Evolutionary conservation across 2,329 filamentous ascomycete genomes (phyloP).

Genomic region (Stagonosporopsis chrysanthemi): DNA sequence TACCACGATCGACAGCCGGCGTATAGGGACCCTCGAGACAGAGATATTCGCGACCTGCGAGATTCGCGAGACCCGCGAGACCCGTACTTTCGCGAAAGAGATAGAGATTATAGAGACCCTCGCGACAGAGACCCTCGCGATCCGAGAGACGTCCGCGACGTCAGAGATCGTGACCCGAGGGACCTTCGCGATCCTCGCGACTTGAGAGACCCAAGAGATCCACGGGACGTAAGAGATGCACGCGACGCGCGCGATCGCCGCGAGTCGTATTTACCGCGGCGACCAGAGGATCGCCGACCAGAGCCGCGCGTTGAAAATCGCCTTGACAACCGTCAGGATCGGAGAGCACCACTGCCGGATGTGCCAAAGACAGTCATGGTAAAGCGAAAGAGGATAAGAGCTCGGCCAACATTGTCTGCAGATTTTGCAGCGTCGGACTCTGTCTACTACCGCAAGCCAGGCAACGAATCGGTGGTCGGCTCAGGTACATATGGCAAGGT

Average conservation of each 20-base stretch:
- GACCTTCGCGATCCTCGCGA: slow-evolving; percentile 28
- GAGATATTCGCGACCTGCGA: slow-evolving; percentile 30
- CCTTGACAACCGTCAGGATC: slow-evolving; percentile 49
- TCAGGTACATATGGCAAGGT: slow-evolving; percentile 96
- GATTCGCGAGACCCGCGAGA: slow-evolving; percentile 16
- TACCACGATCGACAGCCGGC: slow-evolving; percentile 36
- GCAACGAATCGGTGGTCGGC: slow-evolving; percentile 96
- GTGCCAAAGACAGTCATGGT: slow-evolving; percentile 63
- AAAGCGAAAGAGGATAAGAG: slow-evolving; percentile 73
- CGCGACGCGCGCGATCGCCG: slow-evolving; percentile 41
- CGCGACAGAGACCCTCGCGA: slow-evolving; percentile 29
- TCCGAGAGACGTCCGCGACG: slow-evolving; percentile 29
- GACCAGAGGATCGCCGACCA: slow-evolving; percentile 35
- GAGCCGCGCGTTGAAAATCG: slow-evolving; percentile 36
- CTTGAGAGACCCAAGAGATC: slow-evolving; percentile 26
- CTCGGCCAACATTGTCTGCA: slow-evolving; percentile 71
- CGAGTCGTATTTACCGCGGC: slow-evolving; percentile 38
- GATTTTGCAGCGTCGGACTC: slow-evolving; percentile 83
- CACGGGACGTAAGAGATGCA: slow-evolving; percentile 29
- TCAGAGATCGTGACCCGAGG: slow-evolving; percentile 30
- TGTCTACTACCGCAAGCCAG: slow-evolving; percentile 92
- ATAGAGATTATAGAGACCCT: slow-evolving; percentile 30
- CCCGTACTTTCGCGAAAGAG: slow-evolving; percentile 26
- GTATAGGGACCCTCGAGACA: slow-evolving; percentile 41
- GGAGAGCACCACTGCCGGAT: slow-evolving; percentile 49